Evolutionary conservation across 495 filamentous ascomycete species (phyloP).

Genomic region (Lentithecium fluviatile): DNA sequence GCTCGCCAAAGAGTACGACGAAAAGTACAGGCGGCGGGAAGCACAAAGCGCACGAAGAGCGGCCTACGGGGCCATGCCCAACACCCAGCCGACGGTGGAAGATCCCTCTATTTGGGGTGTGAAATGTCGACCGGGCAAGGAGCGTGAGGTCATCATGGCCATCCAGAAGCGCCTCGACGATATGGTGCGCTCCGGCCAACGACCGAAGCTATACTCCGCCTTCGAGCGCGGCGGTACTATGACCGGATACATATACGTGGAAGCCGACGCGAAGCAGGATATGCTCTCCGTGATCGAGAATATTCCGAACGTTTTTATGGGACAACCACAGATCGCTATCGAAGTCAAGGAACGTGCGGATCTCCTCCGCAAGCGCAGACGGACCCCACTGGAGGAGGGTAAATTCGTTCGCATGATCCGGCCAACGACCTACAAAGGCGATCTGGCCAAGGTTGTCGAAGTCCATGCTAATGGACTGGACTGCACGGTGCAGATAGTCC

Average conservation of each 20-base stretch:
- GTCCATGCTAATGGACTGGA: conserved; percentile 90
- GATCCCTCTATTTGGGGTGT: conserved; percentile 96
- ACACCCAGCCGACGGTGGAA: conserved; percentile 89
- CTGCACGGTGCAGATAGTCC: conserved; percentile 80
- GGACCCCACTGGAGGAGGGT: conserved; percentile 78
- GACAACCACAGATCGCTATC: conserved; percentile 74
- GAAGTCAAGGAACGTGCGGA: conserved; percentile 99
- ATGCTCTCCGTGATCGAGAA: conserved; percentile 77
- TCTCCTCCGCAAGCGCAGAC: conserved; percentile 83
- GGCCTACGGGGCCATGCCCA: conserved; percentile 74
- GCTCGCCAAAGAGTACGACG: conserved; percentile 78
- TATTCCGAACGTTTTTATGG: conserved; percentile 72
- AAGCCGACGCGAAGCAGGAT: conserved; percentile 82
- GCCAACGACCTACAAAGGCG: conserved; percentile 72
- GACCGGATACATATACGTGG: conserved; percentile 93
- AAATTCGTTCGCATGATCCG: conserved; percentile 88
- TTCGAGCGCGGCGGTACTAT: conserved; percentile 83
- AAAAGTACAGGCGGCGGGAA: conserved; percentile 72
- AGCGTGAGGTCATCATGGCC: conserved; percentile 80
- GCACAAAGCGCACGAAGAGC: conserved; percentile 10
- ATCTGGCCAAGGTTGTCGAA: conserved; percentile 90
- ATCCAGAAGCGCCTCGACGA: conserved; percentile 88
- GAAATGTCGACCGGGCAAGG: conserved; percentile 90
- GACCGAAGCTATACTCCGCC: conserved; percentile 76
- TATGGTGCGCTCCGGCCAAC: conserved; percentile 66